A percentile compares a stretch with the other conserved stretches of the same genome.
Evolutionary conservation across 257 asterid species (phyloP).

Genomic region (Solanum arcanum): DNA sequence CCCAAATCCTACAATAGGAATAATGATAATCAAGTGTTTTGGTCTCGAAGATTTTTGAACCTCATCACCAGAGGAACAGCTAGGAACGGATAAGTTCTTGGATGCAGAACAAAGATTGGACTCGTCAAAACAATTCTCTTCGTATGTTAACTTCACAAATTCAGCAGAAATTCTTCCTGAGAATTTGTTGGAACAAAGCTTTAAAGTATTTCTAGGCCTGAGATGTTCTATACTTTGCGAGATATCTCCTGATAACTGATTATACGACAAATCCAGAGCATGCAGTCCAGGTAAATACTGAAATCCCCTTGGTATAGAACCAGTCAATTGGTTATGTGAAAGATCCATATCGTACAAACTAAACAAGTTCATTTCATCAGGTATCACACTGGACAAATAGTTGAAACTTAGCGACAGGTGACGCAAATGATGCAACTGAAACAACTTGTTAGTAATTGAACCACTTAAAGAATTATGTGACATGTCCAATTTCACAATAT

Average conservation of each 20-base stretch:
- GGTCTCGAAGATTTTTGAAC: background rate
- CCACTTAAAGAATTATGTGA: constrained; percentile 21
- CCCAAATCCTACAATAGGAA: background rate
- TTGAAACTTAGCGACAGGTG: constrained; percentile 9
- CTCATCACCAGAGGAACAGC: background rate
- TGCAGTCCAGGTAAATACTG: background rate
- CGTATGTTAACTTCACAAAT: constrained; percentile 1
- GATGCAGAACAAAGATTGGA: constrained; percentile 14
- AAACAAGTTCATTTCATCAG: background rate
- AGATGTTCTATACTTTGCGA: background rate
- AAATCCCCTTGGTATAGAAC: constrained; percentile 8
- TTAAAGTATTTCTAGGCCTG: background rate
- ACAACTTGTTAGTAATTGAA: constrained; percentile 7
- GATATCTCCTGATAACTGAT: constrained; percentile 18
- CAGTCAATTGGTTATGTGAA: constrained; percentile 16
- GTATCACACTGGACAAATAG: constrained; percentile 18
- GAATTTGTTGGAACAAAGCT: constrained; percentile 15
- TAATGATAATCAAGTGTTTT: background rate
- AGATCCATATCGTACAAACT: constrained; percentile 3
- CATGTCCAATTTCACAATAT: constrained; percentile 4
- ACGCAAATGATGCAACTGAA: background rate
- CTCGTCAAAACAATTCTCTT: constrained; percentile 12
- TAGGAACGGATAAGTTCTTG: background rate
- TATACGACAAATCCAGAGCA: constrained; percentile 22
- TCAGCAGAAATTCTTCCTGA: constrained; percentile 14